phyloP scores from a whole-genome alignment of 202 grass and related monocot species.

The Saccharum hybrid region DNA sequence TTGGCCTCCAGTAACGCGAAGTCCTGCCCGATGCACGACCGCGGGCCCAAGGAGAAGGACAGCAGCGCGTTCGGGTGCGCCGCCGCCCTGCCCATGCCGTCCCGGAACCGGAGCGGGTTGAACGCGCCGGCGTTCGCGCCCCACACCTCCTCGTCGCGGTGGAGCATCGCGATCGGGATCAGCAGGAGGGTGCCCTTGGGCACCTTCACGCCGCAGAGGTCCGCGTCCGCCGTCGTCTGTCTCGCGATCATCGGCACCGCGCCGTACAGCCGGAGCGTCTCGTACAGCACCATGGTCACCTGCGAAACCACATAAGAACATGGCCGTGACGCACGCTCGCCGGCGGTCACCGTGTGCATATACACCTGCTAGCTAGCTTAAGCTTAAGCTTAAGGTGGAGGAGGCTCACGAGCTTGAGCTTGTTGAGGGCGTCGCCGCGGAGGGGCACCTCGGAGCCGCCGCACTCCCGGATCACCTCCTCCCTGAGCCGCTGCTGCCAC shows the following conservation, averaged over 20 bases:
- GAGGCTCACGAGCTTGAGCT: conserved; percentile 50
- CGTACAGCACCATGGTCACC: conserved; percentile 53
- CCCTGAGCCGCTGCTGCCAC: conserved; percentile 59
- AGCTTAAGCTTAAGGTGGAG: no score
- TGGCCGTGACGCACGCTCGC: background rate
- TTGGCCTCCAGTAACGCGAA: conserved; percentile 70
- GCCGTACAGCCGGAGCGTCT: conserved; percentile 63
- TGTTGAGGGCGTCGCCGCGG: conserved; percentile 50
- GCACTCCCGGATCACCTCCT: conserved; percentile 60
- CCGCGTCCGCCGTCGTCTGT: conserved; percentile 1
- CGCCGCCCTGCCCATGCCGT: conserved; percentile 48
- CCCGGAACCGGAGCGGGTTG: conserved; percentile 59
- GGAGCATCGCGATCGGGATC: conserved; percentile 57
- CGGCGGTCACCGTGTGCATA: background rate
- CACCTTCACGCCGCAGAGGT: conserved; percentile 43
- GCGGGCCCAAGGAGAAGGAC: conserved; percentile 49
- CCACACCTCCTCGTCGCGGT: conserved; percentile 56
- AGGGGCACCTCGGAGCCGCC: conserved; percentile 17
- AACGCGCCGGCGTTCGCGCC: conserved; percentile 52
- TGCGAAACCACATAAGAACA: background rate
- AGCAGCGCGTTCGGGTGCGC: conserved; percentile 58
- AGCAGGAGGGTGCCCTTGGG: conserved; percentile 36
- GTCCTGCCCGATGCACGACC: conserved; percentile 64
- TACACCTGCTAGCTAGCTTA: no score
- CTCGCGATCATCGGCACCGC: conserved; percentile 13